Percentiles rank a stretch among this genome's conserved stretches.
Evolutionary conservation across 371 early-diverging fungal species (phyloP).

Genomic region (Neoconidiobolus thromboides): DNA sequence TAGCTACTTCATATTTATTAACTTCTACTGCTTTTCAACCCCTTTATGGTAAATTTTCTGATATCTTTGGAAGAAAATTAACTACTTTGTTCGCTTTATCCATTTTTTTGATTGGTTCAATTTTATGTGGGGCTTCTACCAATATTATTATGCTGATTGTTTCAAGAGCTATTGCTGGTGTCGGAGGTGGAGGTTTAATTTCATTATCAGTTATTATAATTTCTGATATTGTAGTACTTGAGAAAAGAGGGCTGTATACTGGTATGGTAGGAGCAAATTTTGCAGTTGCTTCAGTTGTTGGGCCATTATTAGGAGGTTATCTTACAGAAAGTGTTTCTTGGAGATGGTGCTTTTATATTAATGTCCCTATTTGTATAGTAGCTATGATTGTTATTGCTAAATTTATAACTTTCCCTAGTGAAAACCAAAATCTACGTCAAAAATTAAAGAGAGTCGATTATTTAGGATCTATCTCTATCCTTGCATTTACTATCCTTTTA

Average conservation of each 20-base stretch:
- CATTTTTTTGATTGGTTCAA: slow-evolving; percentile 32
- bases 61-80: slow-evolving; percentile 46
- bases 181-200: slow-evolving; percentile 67
- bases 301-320: slow-evolving; percentile 54
- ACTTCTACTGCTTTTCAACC: slow-evolving; percentile 60
- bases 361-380: slow-evolving; percentile 43
- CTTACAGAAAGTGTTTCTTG: slow-evolving; percentile 33
- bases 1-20: slow-evolving; percentile 52
- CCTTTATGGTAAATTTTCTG: slow-evolving; percentile 32
- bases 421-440: slow-evolving; percentile 16
- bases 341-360: slow-evolving; percentile 60
- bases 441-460: slow-evolving; percentile 22
- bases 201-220: slow-evolving; percentile 48
- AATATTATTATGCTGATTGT: slow-evolving; percentile 37
- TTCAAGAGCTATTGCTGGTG: slow-evolving; percentile 50
- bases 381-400: slow-evolving; percentile 26
- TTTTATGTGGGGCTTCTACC: slow-evolving; percentile 30
- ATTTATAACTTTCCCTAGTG: slow-evolving; percentile 25
- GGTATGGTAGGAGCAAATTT: slow-evolving; percentile 29
- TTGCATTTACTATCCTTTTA: neutral
- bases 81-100: slow-evolving; percentile 29
- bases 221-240: slow-evolving; percentile 14
- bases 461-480: neutral
- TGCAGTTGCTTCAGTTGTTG: slow-evolving; percentile 42
- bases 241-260: slow-evolving; percentile 26